Evolutionary conservation across 495 filamentous ascomycete genomes (phyloP).

Genomic region (Penicillium desertorum): DNA sequence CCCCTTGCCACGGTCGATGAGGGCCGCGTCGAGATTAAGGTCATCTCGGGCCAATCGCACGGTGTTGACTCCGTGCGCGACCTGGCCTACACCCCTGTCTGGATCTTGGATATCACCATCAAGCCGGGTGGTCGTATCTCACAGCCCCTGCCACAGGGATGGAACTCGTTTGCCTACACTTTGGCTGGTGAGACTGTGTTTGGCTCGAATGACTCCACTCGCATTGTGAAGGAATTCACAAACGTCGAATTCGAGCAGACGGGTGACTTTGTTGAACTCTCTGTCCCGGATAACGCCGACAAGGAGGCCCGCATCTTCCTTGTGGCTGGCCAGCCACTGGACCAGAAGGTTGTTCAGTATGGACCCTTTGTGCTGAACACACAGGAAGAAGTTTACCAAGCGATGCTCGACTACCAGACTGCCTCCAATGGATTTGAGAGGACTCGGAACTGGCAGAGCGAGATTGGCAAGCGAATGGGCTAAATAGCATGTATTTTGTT

Average conservation of each 20-base stretch:
- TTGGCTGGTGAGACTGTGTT: slow-evolving; percentile 69
- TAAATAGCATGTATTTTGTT: slow-evolving; percentile 8
- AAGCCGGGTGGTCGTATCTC: slow-evolving; percentile 70
- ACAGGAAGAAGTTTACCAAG: slow-evolving; percentile 85
- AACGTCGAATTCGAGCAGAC: slow-evolving; percentile 86
- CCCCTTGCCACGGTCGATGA: slow-evolving; percentile 67
- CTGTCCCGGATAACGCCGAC: slow-evolving; percentile 67
- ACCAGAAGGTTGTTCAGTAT: slow-evolving; percentile 94
- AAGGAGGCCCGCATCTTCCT: slow-evolving; percentile 70
- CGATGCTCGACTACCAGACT: slow-evolving; percentile 83
- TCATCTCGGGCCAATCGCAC: slow-evolving; percentile 80
- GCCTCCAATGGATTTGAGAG: slow-evolving; percentile 88
- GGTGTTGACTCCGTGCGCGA: slow-evolving; percentile 86
- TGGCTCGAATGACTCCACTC: slow-evolving; percentile 56
- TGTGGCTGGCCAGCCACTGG: slow-evolving; percentile 79
- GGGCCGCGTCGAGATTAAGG: slow-evolving; percentile 75
- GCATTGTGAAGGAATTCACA: slow-evolving; percentile 67
- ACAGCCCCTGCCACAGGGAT: slow-evolving; percentile 74
- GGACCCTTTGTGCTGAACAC: slow-evolving; percentile 88
- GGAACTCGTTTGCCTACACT: slow-evolving; percentile 90
- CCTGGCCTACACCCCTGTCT: slow-evolving; percentile 91
- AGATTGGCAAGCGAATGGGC: slow-evolving; percentile 87
- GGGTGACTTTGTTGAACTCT: slow-evolving; percentile 70
- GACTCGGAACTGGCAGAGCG: slow-evolving; percentile 77
- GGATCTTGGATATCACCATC: slow-evolving; percentile 86